Evolutionary conservation across 148 eudicot genomes (phyloP), one percentile per base, ranked within the genome.

Genomic region (Arbutus unedo): DNA sequence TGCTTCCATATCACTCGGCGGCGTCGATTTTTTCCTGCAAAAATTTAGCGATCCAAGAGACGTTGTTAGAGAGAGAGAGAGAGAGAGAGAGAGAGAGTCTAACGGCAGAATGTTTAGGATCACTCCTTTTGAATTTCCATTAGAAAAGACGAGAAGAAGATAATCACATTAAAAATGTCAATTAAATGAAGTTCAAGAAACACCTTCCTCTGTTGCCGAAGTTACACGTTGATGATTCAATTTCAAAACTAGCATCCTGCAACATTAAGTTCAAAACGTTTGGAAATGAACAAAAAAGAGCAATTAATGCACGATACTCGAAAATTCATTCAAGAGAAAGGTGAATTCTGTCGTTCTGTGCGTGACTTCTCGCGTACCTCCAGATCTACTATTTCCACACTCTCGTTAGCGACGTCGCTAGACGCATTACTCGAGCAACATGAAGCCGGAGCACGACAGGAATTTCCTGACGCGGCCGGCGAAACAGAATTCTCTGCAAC

Each of bases 371-470:
- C 56, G 25, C 78, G 66, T 81, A 92, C 98, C 92, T 89, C 88
- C 75, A 86, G 90, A 91, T 90, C 91, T 84, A 77, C 76, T 19
- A 77, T 64, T 54, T 78, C 82, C 49, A 74, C 67, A 11, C 64
- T 70, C 59, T 85, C 80, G 47, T 81, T 77, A 1, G 51, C 79
- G 18, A 81, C 9, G 64, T 83, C 86, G 77, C 55, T 74, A 21
- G 79, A 84, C 53, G 82, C 83, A 11, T 57, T 83, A 57, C 86
- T 89, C 23, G 89, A 87, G 80, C 89, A 85, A 81, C 86, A 86
- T 10, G 85, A 85, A 50, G 82, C 66, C 18, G 62, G 50, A 55
- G 49, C 13, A 53, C 23, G 8, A 77, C 60, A 81, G 23, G 84
- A 67, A 49, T 54, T 38, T 41, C 15, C 23, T 8, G 54, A 43